A percentile compares a stretch with the other conserved stretches of the same genome.
Evolutionary conservation across 2,329 filamentous ascomycete species (phyloP).

Genomic region (Truncatella angustata): DNA sequence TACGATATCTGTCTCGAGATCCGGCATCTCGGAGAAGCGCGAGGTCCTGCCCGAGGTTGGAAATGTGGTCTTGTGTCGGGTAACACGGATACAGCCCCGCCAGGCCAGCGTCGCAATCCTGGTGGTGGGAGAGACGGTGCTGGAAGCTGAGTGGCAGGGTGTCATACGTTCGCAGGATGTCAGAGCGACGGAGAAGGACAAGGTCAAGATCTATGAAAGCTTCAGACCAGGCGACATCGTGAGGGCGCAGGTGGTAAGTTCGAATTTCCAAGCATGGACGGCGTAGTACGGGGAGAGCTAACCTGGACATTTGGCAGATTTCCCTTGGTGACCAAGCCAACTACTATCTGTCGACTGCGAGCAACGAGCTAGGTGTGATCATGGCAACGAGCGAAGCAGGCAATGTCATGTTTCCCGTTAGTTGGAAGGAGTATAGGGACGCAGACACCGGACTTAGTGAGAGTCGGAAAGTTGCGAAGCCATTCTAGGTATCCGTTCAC

Average conservation of each 20-base stretch:
- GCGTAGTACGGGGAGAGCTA: neutral
- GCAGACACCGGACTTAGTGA: conserved; percentile 74
- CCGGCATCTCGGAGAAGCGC: conserved; percentile 46
- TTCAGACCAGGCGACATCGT: conserved; percentile 94
- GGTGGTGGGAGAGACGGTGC: conserved; percentile 70
- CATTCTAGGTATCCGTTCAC: conserved; percentile 56
- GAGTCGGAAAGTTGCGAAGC: conserved; percentile 89
- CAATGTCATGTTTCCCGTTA: conserved; percentile 88
- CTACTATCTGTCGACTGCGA: conserved; percentile 91
- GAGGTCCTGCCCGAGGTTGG: conserved; percentile 81
- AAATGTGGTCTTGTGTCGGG: conserved; percentile 77
- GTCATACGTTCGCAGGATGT: conserved; percentile 88
- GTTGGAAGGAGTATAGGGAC: conserved; percentile 94
- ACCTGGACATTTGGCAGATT: conserved; percentile 50
- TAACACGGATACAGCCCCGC: conserved; percentile 80
- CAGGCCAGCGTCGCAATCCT: conserved; percentile 87
- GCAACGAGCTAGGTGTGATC: conserved; percentile 89
- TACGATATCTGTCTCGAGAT: conserved; percentile 55
- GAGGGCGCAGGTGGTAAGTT: conserved; percentile 72
- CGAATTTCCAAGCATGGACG: neutral
- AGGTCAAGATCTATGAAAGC: conserved; percentile 84
- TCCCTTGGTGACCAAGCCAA: conserved; percentile 90
- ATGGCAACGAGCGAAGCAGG: conserved; percentile 87
- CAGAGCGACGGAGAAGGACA: conserved; percentile 91
- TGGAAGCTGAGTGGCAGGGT: conserved; percentile 80